Base-by-base conservation (phyloP, 2,329 filamentous ascomycete genomes). In the Neurospora sp. region DNA sequence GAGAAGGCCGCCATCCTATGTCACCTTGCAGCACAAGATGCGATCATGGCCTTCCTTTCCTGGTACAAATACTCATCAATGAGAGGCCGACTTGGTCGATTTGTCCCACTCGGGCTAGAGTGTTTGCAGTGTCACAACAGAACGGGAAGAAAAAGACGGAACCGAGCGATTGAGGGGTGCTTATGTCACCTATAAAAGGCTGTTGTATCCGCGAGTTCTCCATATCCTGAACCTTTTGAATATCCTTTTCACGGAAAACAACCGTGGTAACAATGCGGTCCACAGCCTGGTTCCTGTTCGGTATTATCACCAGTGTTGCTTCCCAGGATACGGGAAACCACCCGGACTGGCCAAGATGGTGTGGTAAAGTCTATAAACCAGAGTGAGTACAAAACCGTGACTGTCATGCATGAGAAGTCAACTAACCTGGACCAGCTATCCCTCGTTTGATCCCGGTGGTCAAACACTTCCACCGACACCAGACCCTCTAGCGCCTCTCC, bases 331-430 rank as follows among this genome's bases (percentile, higher is more conserved):
- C 81, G 1, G 82, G 82, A 1, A 75, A 79, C 12, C 79, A 83
- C 70, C 75, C 80, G 0, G 81, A 82, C 66, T 82, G 80, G 82
- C 79, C 79, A 12, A 77, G 82, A 65, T 84, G 82, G 83, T 84
- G 83, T 70, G 82, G 83, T 19, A 84, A 84, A 69, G 82, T 80
- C 4, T 84, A 84, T 72, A 72, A 83, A 72, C 71, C 80, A 6
- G 80, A 81, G 76, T 83, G 76, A 41, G 71, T 71, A 0, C 8
- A 5, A 8, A 1, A 1, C 37, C 28, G 3, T 36, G 8, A 40
- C 28, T n/a, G 3, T 38, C 8, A 37, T 10, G 33, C 8, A 37
- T 8, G 33, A 11, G 0, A 40, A 28, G 1, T 15, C 36, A 39
- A 46, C 67, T 70, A 17, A 67, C 3, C 6, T 8, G 2, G 5